A percentile compares a stretch with the other conserved stretches of the same genome.
These are phyloP conservation scores for Cladosporium phlei DNA, from an alignment of 2,329 filamentous ascomycete species.

Conservation along the genomic window DNA sequence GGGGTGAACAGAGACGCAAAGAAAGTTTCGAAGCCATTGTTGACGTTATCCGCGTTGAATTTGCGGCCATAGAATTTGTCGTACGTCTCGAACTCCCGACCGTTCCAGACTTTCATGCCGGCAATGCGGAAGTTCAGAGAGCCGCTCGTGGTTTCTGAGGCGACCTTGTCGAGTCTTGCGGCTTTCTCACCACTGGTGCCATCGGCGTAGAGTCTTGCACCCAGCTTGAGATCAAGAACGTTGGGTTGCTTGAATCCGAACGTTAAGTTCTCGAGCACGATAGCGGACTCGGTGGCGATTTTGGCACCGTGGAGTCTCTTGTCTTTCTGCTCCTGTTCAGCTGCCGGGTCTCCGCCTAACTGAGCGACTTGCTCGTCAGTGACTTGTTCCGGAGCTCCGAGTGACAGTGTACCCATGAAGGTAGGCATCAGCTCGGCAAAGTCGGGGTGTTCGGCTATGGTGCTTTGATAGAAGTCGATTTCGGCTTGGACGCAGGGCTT, in stretches of 20 bases:
- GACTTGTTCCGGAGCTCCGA: conserved; percentile 48
- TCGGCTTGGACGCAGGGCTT: conserved; percentile 88
- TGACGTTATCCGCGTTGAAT: conserved; percentile 52
- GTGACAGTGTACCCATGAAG: conserved; percentile 73
- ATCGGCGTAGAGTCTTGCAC: conserved; percentile 79
- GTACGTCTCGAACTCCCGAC: conserved; percentile 51
- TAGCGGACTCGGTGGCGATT: conserved; percentile 69
- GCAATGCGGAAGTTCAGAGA: conserved; percentile 60
- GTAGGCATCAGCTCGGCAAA: conserved; percentile 78
- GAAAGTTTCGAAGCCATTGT: conserved; percentile 55
- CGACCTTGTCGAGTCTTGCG: conserved; percentile 55
- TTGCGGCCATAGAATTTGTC: conserved; percentile 63
- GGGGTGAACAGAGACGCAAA: conserved; percentile 38
- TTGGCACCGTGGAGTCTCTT: conserved; percentile 53
- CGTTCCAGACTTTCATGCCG: conserved; percentile 58
- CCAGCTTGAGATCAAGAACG: conserved; percentile 89
- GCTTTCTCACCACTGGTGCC: conserved; percentile 54
- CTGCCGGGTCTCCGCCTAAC: not conserved
- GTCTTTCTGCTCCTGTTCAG: conserved; percentile 29
- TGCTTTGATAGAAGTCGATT: conserved; percentile 82
- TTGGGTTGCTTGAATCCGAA: conserved; percentile 79
- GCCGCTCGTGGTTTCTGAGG: conserved; percentile 54
- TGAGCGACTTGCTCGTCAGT: conserved; percentile 17
- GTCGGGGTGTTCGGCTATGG: conserved; percentile 59
- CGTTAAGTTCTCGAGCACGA: conserved; percentile 81